phyloP scores from a whole-genome alignment of 2,329 filamentous ascomycete species.

The Penicillium sp. region DNA sequence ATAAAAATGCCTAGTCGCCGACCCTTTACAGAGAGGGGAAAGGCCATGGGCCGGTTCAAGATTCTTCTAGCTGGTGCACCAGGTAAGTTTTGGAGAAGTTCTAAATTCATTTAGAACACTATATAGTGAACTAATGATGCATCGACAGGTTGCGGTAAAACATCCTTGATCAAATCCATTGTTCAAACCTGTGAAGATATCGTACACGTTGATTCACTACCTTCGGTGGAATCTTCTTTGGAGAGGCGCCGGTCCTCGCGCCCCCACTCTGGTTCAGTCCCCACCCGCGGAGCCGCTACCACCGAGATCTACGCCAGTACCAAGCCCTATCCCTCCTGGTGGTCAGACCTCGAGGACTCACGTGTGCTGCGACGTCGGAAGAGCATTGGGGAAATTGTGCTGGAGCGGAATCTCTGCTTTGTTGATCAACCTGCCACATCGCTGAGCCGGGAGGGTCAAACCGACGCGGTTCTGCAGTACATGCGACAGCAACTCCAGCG shows the following conservation, averaged over 20 bases:
- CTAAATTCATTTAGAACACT: not conserved
- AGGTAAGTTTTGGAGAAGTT: slow-evolving; percentile 51
- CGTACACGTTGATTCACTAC: slow-evolving; percentile 72
- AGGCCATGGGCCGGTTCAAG: slow-evolving; percentile 80
- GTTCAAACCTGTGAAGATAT: slow-evolving; percentile 87
- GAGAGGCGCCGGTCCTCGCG: slow-evolving; percentile 23
- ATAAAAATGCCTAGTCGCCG: slow-evolving; percentile 84
- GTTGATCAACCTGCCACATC: slow-evolving; percentile 72
- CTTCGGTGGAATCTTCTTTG: slow-evolving; percentile 15
- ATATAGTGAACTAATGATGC: not conserved
- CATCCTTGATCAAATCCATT: slow-evolving; percentile 83
- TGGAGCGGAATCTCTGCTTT: slow-evolving; percentile 92
- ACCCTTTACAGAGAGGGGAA: slow-evolving; percentile 86
- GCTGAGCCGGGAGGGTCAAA: slow-evolving; percentile 54
- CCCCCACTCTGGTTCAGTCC: slow-evolving; percentile 19
- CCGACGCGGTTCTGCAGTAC: slow-evolving; percentile 66
- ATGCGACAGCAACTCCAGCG: slow-evolving; percentile 68
- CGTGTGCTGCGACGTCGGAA: slow-evolving; percentile 62
- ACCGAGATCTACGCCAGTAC: slow-evolving; percentile 77
- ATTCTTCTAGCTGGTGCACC: slow-evolving; percentile 79
- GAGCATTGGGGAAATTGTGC: slow-evolving; percentile 70
- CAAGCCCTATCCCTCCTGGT: slow-evolving; percentile 85
- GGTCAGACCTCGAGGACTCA: slow-evolving; percentile 73
- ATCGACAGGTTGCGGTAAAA: slow-evolving; percentile 74
- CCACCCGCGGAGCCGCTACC: slow-evolving; percentile 39